Evolutionary conservation across 805 yeast species (phyloP).

Genomic region (Cyberlindnera saturnus): DNA sequence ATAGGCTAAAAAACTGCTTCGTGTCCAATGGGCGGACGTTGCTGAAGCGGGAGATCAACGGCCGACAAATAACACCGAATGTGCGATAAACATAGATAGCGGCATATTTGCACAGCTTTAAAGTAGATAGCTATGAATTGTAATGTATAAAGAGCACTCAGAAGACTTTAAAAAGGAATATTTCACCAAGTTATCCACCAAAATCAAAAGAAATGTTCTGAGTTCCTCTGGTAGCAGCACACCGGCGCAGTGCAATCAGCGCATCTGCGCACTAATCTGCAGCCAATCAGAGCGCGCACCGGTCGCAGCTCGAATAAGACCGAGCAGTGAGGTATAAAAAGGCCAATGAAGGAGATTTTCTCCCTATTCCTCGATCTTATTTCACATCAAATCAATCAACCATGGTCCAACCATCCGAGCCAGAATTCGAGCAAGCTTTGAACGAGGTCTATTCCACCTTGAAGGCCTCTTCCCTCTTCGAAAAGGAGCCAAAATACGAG

Average conservation of each 20-base stretch:
- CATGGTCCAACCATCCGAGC: constrained; percentile 87
- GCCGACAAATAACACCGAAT: too few species aligned
- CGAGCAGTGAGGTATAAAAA: constrained; percentile 5
- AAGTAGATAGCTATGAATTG: too few species aligned
- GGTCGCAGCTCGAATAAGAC: constrained; percentile 1
- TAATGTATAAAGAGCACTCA: too few species aligned
- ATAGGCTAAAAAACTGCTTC: too few species aligned
- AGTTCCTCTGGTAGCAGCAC: constrained; percentile 8
- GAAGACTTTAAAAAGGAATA: too few species aligned
- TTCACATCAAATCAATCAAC: constrained; percentile 8
- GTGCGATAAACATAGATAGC: too few species aligned
- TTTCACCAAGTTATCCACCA: background rate
- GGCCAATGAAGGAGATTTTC: background rate
- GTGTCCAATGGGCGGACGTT: too few species aligned
- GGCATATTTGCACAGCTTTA: too few species aligned
- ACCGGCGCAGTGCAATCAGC: constrained; percentile 10
- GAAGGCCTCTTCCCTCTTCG: constrained; percentile 85
- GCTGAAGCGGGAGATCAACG: too few species aligned
- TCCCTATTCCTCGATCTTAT: background rate
- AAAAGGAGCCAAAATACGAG: constrained; percentile 83
- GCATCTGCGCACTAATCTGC: constrained; percentile 11
- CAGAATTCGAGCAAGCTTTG: constrained; percentile 99
- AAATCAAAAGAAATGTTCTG: background rate
- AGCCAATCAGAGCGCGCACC: constrained; percentile 15
- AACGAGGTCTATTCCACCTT: constrained; percentile 85